Conservation (phyloP, 169 alveolate species). For the Plasmodium knowlesi region DNA sequence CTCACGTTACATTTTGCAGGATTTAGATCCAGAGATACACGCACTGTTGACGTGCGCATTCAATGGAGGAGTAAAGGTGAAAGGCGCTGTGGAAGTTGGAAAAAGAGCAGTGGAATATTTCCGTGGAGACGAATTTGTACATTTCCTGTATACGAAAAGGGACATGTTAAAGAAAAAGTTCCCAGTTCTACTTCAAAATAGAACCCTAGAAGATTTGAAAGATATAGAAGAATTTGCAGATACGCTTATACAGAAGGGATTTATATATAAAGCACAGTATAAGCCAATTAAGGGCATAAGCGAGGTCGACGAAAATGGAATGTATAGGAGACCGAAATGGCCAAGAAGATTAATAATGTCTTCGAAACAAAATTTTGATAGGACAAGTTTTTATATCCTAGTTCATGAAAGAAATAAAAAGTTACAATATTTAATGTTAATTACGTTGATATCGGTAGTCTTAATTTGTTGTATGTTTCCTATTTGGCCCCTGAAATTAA, state of each 20-base stretch:
- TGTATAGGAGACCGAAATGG: constrained; percentile 89
- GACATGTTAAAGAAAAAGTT: constrained; percentile 79
- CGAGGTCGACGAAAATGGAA: constrained; percentile 83
- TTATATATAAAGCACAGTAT: constrained; percentile 85
- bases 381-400: constrained; percentile 86
- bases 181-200: constrained; percentile 73
- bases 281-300: constrained; percentile 83
- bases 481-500: constrained; percentile 89
- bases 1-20: constrained; percentile 3
- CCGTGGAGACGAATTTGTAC: constrained; percentile 86
- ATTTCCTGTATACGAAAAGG: constrained; percentile 81
- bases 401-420: constrained; percentile 87
- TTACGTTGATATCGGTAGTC: constrained; percentile 83
- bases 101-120: constrained; percentile 90
- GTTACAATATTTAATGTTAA: constrained; percentile 82
- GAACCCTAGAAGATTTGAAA: constrained; percentile 71
- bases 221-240: constrained; percentile 76
- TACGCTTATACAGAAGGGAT: constrained; percentile 79
- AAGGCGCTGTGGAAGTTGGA: constrained; percentile 85
- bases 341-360: constrained; percentile 88
- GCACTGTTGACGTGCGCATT: constrained; percentile 59
- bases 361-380: constrained; percentile 86
- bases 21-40: constrained; percentile 57
- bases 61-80: constrained; percentile 76
- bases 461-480: constrained; percentile 89